A percentile compares a stretch with the other conserved stretches of the same genome.
Conservation (phyloP, 1,139 yeast species). For the Candida tropicalis region DNA sequence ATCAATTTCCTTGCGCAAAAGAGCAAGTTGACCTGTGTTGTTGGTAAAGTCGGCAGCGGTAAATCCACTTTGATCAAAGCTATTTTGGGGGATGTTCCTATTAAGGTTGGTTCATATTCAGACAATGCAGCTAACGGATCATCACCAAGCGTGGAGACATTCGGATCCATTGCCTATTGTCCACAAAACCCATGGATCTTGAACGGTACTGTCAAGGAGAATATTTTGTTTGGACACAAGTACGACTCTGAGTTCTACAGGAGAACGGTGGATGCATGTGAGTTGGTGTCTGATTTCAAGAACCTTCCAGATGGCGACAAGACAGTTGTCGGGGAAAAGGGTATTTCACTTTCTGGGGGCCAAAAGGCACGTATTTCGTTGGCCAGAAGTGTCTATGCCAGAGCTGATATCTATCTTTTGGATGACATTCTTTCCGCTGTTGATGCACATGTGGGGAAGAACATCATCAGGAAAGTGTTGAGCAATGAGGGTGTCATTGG, state of each 20-base stretch:
- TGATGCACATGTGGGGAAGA: constrained; percentile 38
- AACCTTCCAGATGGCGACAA: constrained; percentile 39
- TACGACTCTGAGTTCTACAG: constrained; percentile 29
- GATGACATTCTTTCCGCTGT: constrained; percentile 42
- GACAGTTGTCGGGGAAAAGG: constrained; percentile 45
- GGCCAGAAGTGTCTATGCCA: constrained; percentile 42
- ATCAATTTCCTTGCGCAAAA: constrained; percentile 54
- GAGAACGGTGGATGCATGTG: constrained; percentile 36
- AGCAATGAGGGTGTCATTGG: constrained; percentile 31
- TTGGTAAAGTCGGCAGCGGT: constrained; percentile 73
- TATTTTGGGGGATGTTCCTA: constrained; percentile 55
- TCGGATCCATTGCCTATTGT: constrained; percentile 32
- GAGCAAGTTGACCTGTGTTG: constrained; percentile 66
- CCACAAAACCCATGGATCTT: constrained; percentile 40
- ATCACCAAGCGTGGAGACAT: constrained; percentile 33
- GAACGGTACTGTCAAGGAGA: constrained; percentile 40
- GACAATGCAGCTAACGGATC: constrained; percentile 7
- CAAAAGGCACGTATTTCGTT: constrained; percentile 41
- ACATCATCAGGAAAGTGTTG: constrained; percentile 31
- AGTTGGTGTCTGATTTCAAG: constrained; percentile 34
- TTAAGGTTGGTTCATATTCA: constrained; percentile 12
- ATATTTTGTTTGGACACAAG: constrained; percentile 40
- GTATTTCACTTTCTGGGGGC: constrained; percentile 43
- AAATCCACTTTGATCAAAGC: constrained; percentile 47
- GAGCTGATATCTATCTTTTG: constrained; percentile 38